Conservation (phyloP, 306 rosid genomes). For the Pterocarpus santalinus region DNA sequence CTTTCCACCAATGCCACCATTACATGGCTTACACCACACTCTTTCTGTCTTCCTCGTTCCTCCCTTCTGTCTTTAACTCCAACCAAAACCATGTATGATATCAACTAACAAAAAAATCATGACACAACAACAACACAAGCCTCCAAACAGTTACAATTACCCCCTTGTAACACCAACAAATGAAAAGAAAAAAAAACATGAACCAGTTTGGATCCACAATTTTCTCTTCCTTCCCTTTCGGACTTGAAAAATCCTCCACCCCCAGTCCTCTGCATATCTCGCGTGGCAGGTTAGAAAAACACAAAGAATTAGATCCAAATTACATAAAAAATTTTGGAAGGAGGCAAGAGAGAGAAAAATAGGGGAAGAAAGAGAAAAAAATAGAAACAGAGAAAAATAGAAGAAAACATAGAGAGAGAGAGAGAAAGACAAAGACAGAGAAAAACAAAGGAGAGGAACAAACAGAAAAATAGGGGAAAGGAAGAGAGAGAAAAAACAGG, state of each 20-base stretch:
- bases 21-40: background rate
- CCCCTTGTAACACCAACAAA: background rate
- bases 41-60: background rate
- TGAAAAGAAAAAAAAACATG: slow-evolving; percentile 22
- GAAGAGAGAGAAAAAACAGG: slow-evolving; percentile 27
- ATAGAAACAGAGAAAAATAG: background rate
- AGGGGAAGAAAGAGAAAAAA: background rate
- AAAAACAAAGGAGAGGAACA: background rate
- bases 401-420: background rate
- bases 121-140: background rate
- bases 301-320: background rate
- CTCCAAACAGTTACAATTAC: background rate
- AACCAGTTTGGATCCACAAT: slow-evolving; percentile 65
- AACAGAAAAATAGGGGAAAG: slow-evolving; percentile 7
- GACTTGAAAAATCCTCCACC: slow-evolving; percentile 45
- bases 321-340: background rate
- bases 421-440: background rate
- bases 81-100: background rate
- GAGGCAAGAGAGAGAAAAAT: background rate
- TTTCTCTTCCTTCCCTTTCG: slow-evolving; percentile 62
- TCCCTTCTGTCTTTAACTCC: background rate
- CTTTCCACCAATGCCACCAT: background rate
- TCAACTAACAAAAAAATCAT: background rate
- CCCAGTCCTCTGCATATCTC: slow-evolving; percentile 55
- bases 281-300: slow-evolving; percentile 44